phyloP scores from a whole-genome alignment of 2,329 filamentous ascomycete species.

The Mycogone perniciosa region DNA sequence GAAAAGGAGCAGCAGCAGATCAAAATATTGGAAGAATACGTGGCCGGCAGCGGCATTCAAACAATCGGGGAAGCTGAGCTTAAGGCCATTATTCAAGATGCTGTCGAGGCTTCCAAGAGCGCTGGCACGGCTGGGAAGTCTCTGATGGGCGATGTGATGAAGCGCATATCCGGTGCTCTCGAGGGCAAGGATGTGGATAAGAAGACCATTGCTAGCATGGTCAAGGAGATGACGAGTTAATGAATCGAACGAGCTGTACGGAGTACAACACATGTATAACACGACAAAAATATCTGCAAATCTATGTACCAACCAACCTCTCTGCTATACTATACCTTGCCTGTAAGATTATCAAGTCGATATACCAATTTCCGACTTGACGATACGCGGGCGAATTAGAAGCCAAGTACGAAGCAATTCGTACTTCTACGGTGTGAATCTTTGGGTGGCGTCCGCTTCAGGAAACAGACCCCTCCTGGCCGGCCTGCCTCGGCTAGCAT shows the following conservation, averaged over 20 bases:
- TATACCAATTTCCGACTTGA: too few relatives aligned
- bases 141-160: conserved; percentile 57
- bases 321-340: not conserved
- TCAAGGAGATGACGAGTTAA: conserved; percentile 43
- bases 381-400: too few relatives aligned
- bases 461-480: too few relatives aligned
- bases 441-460: too few relatives aligned
- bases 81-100: conserved; percentile 42
- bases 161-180: conserved; percentile 48
- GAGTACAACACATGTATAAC: not conserved
- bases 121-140: conserved; percentile 40
- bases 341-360: too few relatives aligned
- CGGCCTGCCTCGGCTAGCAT: too few relatives aligned
- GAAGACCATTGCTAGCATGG: conserved; percentile 52
- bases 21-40: conserved; percentile 59
- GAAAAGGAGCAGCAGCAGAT: conserved; percentile 64
- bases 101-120: conserved; percentile 44
- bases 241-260: not conserved
- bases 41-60: conserved; percentile 52
- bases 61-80: conserved; percentile 55
- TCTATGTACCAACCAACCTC: not conserved
- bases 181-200: conserved; percentile 61
- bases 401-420: too few relatives aligned
- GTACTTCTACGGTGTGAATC: too few relatives aligned
- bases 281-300: not conserved